Evolutionary conservation across 768 basidiomycete genomes (phyloP).

Genomic region (Flagelloscypha sp.): DNA sequence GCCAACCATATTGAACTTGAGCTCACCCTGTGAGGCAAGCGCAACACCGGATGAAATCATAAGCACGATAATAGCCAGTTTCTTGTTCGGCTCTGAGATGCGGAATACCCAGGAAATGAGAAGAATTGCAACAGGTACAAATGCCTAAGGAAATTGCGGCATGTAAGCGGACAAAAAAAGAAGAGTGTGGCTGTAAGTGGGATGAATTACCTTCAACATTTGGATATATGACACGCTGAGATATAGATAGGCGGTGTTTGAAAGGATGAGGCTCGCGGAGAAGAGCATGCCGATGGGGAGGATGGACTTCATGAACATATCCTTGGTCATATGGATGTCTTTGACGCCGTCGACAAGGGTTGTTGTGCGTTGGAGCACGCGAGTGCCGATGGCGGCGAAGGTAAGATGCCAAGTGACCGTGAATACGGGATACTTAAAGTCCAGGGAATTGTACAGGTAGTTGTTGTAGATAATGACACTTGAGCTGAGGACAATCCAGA

Average conservation of each 20-base stretch:
- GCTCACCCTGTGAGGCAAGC: slow-evolving; percentile 82
- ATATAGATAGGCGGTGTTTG: slow-evolving; percentile 89
- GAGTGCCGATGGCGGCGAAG: slow-evolving; percentile 76
- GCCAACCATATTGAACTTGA: slow-evolving; percentile 76
- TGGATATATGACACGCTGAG: slow-evolving; percentile 93
- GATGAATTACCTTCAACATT: slow-evolving; percentile 70
- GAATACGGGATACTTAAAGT: slow-evolving; percentile 89
- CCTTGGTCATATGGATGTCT: slow-evolving; percentile 71
- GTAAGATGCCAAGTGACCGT: slow-evolving; percentile 81
- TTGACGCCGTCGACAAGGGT: slow-evolving; percentile 68
- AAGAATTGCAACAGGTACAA: slow-evolving; percentile 82
- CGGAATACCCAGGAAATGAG: slow-evolving; percentile 90
- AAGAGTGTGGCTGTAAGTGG: neutral
- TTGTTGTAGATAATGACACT: slow-evolving; percentile 96
- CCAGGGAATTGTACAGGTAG: slow-evolving; percentile 71
- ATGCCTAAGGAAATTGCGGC: slow-evolving; percentile 50
- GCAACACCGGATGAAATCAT: slow-evolving; percentile 91
- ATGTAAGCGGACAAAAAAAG: slow-evolving; percentile 1
- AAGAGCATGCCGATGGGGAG: slow-evolving; percentile 92
- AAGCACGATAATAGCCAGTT: slow-evolving; percentile 72
- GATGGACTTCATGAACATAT: slow-evolving; percentile 77
- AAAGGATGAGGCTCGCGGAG: slow-evolving; percentile 83
- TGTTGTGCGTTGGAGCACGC: slow-evolving; percentile 77
- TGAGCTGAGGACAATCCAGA: slow-evolving; percentile 89
- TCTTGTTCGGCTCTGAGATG: slow-evolving; percentile 79